Evolutionary conservation across 176 grass and related monocot genomes (phyloP).

Genomic region (bread wheat (Triticum aestivum)): DNA sequence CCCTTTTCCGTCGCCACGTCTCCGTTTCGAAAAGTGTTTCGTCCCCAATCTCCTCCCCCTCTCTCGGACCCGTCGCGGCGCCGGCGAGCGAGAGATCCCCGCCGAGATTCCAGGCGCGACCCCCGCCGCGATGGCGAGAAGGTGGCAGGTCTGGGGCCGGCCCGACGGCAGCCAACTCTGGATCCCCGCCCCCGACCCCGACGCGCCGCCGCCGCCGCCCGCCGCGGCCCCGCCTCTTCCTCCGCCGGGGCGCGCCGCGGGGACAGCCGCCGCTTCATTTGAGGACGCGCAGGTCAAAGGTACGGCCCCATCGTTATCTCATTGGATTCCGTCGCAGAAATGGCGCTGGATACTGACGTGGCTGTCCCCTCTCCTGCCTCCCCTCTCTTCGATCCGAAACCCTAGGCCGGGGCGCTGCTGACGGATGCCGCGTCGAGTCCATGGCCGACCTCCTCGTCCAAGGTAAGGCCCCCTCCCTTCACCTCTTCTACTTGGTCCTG

Average conservation of each 20-base stretch:
- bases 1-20: no score
- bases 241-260: neutral
- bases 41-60: neutral
- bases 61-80: neutral
- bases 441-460: constrained; percentile 40
- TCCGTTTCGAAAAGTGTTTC: neutral
- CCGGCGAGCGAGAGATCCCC: neutral
- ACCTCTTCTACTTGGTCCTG: neutral
- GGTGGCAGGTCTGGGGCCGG: constrained; percentile 42
- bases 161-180: constrained; percentile 42
- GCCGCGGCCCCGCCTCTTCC: neutral
- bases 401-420: constrained; percentile 7
- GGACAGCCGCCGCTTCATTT: neutral
- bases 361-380: neutral
- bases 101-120: neutral
- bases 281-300: neutral
- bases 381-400: neutral
- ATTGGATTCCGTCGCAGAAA: neutral
- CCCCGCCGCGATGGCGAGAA: constrained; percentile 12
- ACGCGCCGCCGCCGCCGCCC: neutral
- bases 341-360: neutral
- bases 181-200: constrained; percentile 24
- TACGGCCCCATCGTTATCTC: neutral
- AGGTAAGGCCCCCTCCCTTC: neutral
- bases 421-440: neutral